phyloP scores from a whole-genome alignment of 2,329 filamentous ascomycete genomes.

The Byssochlamys sp. region DNA sequence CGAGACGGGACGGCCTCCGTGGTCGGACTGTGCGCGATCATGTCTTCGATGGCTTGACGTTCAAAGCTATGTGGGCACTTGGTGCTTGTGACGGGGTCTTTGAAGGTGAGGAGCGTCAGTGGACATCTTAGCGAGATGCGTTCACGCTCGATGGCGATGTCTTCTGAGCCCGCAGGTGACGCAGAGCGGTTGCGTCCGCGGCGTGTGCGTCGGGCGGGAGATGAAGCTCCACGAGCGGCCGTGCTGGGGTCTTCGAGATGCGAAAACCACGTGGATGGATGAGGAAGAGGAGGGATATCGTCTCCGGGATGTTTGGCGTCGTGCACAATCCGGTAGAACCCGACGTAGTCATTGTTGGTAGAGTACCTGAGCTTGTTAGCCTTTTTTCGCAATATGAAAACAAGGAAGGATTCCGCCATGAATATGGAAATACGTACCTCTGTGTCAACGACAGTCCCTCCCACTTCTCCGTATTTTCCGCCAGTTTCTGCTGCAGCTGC shows the following conservation, averaged over 20 bases:
- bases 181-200: conserved; percentile 10
- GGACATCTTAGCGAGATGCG: conserved; percentile 39
- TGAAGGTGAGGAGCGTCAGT: conserved; percentile 37
- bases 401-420: background rate
- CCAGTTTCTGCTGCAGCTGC: conserved; percentile 26
- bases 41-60: conserved; percentile 34
- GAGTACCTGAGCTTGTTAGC: conserved; percentile 38
- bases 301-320: conserved; percentile 49
- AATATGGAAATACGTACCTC: conserved; percentile 21
- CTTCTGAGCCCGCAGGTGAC: conserved; percentile 27
- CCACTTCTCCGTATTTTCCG: conserved; percentile 27
- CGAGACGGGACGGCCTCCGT: conserved; percentile 16
- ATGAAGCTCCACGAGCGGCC: conserved; percentile 27
- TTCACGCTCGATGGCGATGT: conserved; percentile 39
- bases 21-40: conserved; percentile 29
- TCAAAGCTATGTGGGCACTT: conserved; percentile 45
- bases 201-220: conserved; percentile 19
- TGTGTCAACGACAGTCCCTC: conserved; percentile 29
- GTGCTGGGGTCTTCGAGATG: conserved; percentile 33
- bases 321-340: conserved; percentile 54
- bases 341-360: conserved; percentile 50
- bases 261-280: conserved; percentile 54
- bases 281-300: conserved; percentile 44
- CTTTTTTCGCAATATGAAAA: background rate
- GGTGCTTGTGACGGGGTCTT: conserved; percentile 38